Evolutionary conservation across 2,329 filamentous ascomycete genomes (phyloP), one percentile per base, ranked within the genome.

Genomic region (Diaporthe vexans): DNA sequence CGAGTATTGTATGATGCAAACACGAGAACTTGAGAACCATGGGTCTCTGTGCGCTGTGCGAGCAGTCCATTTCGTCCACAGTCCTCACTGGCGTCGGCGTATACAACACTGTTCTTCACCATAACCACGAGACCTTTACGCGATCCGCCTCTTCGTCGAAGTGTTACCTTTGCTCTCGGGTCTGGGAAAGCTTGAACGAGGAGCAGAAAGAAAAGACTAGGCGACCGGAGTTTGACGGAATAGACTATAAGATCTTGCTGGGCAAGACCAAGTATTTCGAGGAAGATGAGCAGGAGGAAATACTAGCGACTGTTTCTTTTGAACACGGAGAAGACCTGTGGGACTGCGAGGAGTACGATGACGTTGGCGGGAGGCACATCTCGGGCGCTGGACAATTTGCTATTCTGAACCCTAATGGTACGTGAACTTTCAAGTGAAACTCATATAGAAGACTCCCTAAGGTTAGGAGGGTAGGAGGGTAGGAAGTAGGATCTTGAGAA

Each of bases 121-220:
- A 74, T 1, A 33, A 63, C 17, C n/a, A 40, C 17, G 21, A 21
- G 1, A 73, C 37, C 8, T 26, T 75, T 1, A 0, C 21, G 10
- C n/a, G 43, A 8, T 48, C 73, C 10, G 73, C 54, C 29, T 29
- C 5, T 19, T 37, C 46, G 6, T 26, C 10, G 29, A 48, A 26
- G 1, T 75, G 73, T n/a, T 70, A 35, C 17, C 35, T 71, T 4
- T 75, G 73, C 21, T 52, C 4, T 3, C 71, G 10, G 0, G 63
- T 75, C 1, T 75, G 73, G 73, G 21, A 71, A 0, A 67, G 57
- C 33, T 35, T 75, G 2, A 75, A 24, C 21, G n/a, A 58, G 26
- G 71, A 70, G 3, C 73, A 75, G 19, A 63, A 71, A 37, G 57
- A 9, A 5, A 17, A 71, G 3, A 33, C 65, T 5, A 35, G 26